These are phyloP conservation scores for Thamnidium elegans DNA, from an alignment of 192 early-diverging fungal genomes.

Conservation along the genomic window DNA sequence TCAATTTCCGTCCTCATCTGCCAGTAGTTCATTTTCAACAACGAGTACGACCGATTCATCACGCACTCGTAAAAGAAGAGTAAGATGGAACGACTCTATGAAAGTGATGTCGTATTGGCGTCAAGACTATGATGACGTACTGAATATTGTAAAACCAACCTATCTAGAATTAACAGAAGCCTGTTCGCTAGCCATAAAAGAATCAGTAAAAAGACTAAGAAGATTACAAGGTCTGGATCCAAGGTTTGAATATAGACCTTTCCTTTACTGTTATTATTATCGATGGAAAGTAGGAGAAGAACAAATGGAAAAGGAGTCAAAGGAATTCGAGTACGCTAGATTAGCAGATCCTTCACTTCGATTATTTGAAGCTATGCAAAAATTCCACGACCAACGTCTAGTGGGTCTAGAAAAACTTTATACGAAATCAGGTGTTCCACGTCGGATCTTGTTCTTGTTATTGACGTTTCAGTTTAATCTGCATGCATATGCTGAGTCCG, in stretches of 20 bases:
- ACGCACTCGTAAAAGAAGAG: background rate
- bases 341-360: slow-evolving; percentile 17
- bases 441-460: slow-evolving; percentile 24
- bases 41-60: background rate
- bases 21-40: background rate
- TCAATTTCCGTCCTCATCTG: background rate
- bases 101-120: slow-evolving; percentile 8
- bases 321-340: background rate
- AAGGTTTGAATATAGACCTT: slow-evolving; percentile 24
- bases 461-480: slow-evolving; percentile 29
- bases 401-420: slow-evolving; percentile 15
- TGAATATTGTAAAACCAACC: slow-evolving; percentile 9
- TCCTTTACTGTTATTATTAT: slow-evolving; percentile 12
- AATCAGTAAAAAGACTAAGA: slow-evolving; percentile 19
- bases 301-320: background rate
- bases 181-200: slow-evolving; percentile 21
- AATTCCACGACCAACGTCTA: slow-evolving; percentile 22
- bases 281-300: background rate
- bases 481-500: slow-evolving; percentile 23
- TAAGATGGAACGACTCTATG: slow-evolving; percentile 11
- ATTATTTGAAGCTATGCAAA: slow-evolving; percentile 20
- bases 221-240: slow-evolving; percentile 24
- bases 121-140: slow-evolving; percentile 22
- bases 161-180: slow-evolving; percentile 21
- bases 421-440: slow-evolving; percentile 12